A percentile compares a stretch with the other conserved stretches of the same genome.
These are phyloP conservation scores for Penicillium canariense DNA, from an alignment of 495 filamentous ascomycete species.

Conservation along the genomic window DNA sequence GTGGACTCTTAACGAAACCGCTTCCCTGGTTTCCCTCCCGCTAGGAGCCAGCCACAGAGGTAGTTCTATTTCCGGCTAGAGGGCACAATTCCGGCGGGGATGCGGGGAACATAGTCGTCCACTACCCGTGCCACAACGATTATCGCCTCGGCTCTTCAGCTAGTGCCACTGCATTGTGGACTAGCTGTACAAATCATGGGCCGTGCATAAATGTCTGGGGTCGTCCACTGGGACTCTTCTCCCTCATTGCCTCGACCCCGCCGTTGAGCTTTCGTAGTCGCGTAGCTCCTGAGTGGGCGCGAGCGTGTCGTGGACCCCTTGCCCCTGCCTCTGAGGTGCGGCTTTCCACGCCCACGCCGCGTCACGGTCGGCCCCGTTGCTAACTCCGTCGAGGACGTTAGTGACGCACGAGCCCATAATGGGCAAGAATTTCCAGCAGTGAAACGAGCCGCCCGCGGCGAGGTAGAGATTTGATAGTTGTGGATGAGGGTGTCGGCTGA, in stretches of 20 bases:
- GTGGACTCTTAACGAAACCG: not conserved
- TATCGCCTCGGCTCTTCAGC: not conserved
- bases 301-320: conserved; percentile 13
- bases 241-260: not conserved
- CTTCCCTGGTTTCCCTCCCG: not conserved
- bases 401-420: conserved; percentile 51
- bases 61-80: not conserved
- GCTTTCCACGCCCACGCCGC: conserved; percentile 10
- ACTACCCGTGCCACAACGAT: not conserved
- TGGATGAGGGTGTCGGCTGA: conserved; percentile 42
- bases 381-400: conserved; percentile 35
- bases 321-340: not conserved
- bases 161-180: not conserved
- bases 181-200: not conserved
- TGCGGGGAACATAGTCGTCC: conserved; percentile 5
- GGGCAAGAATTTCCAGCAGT: conserved; percentile 55
- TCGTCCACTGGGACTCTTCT: not conserved
- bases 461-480: conserved; percentile 40
- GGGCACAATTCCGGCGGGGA: conserved; percentile 1
- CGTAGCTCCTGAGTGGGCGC: not conserved
- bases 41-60: not conserved
- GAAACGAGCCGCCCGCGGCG: conserved; percentile 41
- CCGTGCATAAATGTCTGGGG: conserved; percentile 1
- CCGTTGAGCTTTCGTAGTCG: not conserved
- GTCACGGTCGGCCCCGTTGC: conserved; percentile 13